These are phyloP conservation scores for Penicillium parvum DNA, from an alignment of 495 filamentous ascomycete species.

Conservation along the genomic window DNA sequence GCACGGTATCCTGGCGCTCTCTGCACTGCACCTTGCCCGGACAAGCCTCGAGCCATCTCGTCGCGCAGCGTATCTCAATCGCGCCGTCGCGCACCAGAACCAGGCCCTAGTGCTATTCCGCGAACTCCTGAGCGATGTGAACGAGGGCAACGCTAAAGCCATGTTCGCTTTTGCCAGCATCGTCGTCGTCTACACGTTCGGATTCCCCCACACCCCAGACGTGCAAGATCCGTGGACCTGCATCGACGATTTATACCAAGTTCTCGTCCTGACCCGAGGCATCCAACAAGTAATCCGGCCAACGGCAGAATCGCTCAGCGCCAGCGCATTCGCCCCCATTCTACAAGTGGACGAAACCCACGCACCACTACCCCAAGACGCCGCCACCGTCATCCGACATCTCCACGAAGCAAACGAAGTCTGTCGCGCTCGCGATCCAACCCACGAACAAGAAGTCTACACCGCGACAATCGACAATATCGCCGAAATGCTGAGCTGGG, in stretches of 20 bases:
- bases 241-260: conserved; percentile 40
- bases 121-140: conserved; percentile 35
- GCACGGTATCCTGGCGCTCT: conserved; percentile 49
- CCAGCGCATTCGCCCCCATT: conserved; percentile 29
- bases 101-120: conserved; percentile 45
- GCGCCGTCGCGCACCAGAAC: conserved; percentile 47
- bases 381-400: conserved; percentile 13
- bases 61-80: conserved; percentile 27
- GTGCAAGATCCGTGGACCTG: conserved; percentile 33
- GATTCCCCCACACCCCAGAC: conserved; percentile 38
- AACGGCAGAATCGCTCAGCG: conserved; percentile 23
- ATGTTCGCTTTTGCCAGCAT: conserved; percentile 50
- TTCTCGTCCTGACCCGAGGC: conserved; percentile 41
- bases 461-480: conserved; percentile 30
- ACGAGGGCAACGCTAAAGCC: conserved; percentile 42
- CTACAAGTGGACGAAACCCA: conserved; percentile 24
- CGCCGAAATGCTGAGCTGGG: conserved; percentile 26
- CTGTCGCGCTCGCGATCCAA: conserved; percentile 21
- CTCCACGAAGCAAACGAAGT: conserved; percentile 29
- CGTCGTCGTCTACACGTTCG: conserved; percentile 48
- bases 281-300: conserved; percentile 39
- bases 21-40: conserved; percentile 44
- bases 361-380: conserved; percentile 18
- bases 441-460: conserved; percentile 36
- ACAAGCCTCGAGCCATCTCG: conserved; percentile 20